These are phyloP conservation scores for Phtheirospermum japonicum DNA, from an alignment of 257 asterid species.

Conservation along the genomic window DNA sequence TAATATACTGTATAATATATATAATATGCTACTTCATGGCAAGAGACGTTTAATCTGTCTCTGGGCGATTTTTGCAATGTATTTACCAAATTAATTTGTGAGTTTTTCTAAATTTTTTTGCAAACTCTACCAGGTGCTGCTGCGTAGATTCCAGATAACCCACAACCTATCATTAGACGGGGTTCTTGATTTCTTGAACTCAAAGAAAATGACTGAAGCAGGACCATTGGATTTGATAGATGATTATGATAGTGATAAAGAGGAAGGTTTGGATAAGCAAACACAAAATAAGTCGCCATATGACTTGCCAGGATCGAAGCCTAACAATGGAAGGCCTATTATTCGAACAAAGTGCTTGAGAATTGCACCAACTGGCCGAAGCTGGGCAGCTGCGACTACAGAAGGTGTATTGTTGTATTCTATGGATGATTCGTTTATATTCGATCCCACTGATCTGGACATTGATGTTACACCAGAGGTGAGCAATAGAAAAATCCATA, in stretches of 20 bases:
- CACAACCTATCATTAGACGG: slow-evolving; percentile 88
- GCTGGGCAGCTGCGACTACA: slow-evolving; percentile 98
- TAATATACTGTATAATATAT: too few species aligned
- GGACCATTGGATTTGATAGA: slow-evolving; percentile 91
- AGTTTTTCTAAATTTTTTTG: slow-evolving; percentile 11
- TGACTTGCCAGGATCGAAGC: slow-evolving; percentile 93
- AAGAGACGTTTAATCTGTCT: slow-evolving; percentile 8
- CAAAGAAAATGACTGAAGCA: slow-evolving; percentile 92
- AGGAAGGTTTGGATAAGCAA: slow-evolving; percentile 89
- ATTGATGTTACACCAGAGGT: slow-evolving; percentile 98
- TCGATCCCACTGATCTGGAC: slow-evolving; percentile 98
- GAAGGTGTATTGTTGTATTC: slow-evolving; percentile 90
- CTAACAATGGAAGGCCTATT: slow-evolving; percentile 82
- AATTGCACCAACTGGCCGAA: slow-evolving; percentile 97
- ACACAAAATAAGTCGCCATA: slow-evolving; percentile 53
- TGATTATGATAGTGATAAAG: slow-evolving; percentile 75
- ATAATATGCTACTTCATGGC: too few species aligned
- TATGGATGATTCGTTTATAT: slow-evolving; percentile 89
- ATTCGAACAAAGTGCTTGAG: slow-evolving; percentile 82
- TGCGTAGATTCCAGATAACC: slow-evolving; percentile 82
- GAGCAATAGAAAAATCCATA: slow-evolving; percentile 23
- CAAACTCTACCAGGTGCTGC: slow-evolving; percentile 60
- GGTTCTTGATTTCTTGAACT: slow-evolving; percentile 87
- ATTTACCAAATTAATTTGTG: not conserved
- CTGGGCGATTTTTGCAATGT: not conserved